A percentile compares a stretch with the other conserved stretches of the same genome.
These are phyloP conservation scores for Triticum aestivum DNA, from an alignment of 176 grass and related monocot genomes.

Conservation along the genomic window DNA sequence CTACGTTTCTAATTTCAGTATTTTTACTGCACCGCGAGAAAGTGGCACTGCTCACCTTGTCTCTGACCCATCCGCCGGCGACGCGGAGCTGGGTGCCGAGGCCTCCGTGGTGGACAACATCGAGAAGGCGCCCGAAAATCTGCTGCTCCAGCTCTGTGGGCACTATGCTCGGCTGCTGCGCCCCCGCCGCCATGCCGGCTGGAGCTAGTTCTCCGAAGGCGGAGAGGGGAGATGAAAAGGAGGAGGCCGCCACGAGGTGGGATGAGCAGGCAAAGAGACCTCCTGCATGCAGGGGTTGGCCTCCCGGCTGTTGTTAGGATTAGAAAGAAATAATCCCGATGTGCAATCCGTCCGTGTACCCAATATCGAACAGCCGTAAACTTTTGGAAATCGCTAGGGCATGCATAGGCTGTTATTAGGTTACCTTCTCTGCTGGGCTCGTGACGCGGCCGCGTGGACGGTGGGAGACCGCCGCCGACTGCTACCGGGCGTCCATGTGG, in stretches of 20 bases:
- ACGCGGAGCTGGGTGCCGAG: constrained; percentile 63
- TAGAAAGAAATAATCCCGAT: too few species aligned
- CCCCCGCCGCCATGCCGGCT: constrained; percentile 22
- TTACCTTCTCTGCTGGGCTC: too few species aligned
- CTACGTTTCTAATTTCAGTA: neutral
- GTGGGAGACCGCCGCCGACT: too few species aligned
- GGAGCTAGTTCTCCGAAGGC: neutral
- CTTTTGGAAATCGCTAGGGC: too few species aligned
- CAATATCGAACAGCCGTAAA: too few species aligned
- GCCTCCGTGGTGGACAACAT: constrained; percentile 62
- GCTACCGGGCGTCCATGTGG: too few species aligned
- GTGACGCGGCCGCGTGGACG: too few species aligned
- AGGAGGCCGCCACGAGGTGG: constrained; percentile 9
- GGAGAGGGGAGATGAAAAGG: neutral
- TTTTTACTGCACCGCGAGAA: too few species aligned
- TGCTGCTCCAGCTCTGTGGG: constrained; percentile 62
- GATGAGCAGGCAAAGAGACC: constrained; percentile 28
- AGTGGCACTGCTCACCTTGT: constrained; percentile 36
- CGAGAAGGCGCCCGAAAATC: constrained; percentile 72
- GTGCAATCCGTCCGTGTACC: too few species aligned
- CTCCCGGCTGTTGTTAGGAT: too few species aligned
- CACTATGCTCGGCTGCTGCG: constrained; percentile 46
- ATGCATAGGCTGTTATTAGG: too few species aligned
- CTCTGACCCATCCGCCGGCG: constrained; percentile 58
- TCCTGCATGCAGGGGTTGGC: neutral